Conservation (phyloP, 495 filamentous ascomycete species). For the Hypoxylon cercidicola region DNA sequence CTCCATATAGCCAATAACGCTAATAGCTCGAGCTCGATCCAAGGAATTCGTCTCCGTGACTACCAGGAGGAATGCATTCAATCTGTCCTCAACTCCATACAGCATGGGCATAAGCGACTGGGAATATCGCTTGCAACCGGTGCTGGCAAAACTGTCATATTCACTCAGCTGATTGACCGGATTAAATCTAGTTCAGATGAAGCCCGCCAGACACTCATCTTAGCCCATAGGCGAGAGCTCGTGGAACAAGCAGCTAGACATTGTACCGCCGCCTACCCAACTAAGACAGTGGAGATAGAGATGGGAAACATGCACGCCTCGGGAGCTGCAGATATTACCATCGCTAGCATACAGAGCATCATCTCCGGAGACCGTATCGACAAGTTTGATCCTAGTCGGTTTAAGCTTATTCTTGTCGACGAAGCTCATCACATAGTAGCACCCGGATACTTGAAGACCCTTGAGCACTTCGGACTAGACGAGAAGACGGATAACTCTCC, state of each 20-base stretch:
- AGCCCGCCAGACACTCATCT: slow-evolving; percentile 84
- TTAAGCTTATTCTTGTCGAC: slow-evolving; percentile 94
- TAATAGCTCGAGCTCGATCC: slow-evolving; percentile 2
- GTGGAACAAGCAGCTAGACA: slow-evolving; percentile 92
- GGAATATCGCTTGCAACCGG: slow-evolving; percentile 94
- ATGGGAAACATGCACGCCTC: slow-evolving; percentile 81
- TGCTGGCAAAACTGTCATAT: slow-evolving; percentile 95
- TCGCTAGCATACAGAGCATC: slow-evolving; percentile 90
- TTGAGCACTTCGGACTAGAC: slow-evolving; percentile 79
- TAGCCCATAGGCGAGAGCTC: slow-evolving; percentile 93
- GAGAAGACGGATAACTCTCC: slow-evolving; percentile 65
- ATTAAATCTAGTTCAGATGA: slow-evolving; percentile 64
- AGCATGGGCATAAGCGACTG: slow-evolving; percentile 79
- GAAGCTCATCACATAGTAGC: slow-evolving; percentile 99
- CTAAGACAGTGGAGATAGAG: slow-evolving; percentile 84
- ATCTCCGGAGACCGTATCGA: slow-evolving; percentile 74
- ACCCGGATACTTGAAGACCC: slow-evolving; percentile 72
- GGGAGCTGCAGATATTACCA: slow-evolving; percentile 87
- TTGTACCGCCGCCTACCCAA: slow-evolving; percentile 81
- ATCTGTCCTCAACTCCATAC: slow-evolving; percentile 76
- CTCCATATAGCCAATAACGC: slow-evolving; percentile 45
- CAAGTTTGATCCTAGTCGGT: slow-evolving; percentile 81
- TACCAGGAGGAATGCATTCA: slow-evolving; percentile 94
- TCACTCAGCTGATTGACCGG: slow-evolving; percentile 92
- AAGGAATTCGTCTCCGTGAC: slow-evolving; percentile 68